Conservation (phyloP, 768 basidiomycete genomes). For the Mycena kentingensis region DNA sequence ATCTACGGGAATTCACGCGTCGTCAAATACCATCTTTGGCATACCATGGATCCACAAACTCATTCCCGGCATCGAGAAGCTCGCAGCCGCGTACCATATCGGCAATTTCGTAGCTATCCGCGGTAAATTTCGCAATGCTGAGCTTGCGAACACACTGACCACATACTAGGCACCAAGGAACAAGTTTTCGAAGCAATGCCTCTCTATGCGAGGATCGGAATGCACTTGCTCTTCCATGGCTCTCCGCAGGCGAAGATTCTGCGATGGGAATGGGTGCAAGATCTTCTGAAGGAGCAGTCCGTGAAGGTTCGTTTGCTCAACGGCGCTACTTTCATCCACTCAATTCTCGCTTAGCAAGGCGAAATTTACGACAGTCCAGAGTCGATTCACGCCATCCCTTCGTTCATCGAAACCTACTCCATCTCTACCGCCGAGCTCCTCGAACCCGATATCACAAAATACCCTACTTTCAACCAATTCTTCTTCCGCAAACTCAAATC, state of each 20-base stretch:
- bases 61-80: conserved; percentile 57
- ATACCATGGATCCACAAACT: conserved; percentile 46
- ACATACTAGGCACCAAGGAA: too few species aligned
- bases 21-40: conserved; percentile 29
- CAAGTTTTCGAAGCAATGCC: conserved; percentile 85
- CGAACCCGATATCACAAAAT: conserved; percentile 60
- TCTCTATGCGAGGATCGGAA: conserved; percentile 66
- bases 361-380: conserved; percentile 55
- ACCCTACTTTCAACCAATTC: conserved; percentile 77
- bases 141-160: too few species aligned
- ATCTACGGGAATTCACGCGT: conserved; percentile 36
- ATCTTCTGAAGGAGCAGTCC: conserved; percentile 56
- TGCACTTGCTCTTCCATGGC: conserved; percentile 76
- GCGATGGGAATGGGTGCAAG: conserved; percentile 48
- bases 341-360: conserved; percentile 52
- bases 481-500: conserved; percentile 65
- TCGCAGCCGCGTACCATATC: conserved; percentile 54
- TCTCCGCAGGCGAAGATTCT: conserved; percentile 51
- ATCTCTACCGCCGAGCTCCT: conserved; percentile 62
- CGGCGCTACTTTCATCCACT: too few species aligned
- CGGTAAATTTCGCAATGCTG: too few species aligned
- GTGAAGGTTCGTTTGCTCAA: conserved; percentile 46
- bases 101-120: conserved; percentile 61
- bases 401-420: conserved; percentile 57
- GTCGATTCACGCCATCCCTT: conserved; percentile 52